Percentiles rank a stretch among this genome's conserved stretches.
phyloP scores from a whole-genome alignment of 2,329 filamentous ascomycete genomes.

The Hymenoscyphus linearis region DNA sequence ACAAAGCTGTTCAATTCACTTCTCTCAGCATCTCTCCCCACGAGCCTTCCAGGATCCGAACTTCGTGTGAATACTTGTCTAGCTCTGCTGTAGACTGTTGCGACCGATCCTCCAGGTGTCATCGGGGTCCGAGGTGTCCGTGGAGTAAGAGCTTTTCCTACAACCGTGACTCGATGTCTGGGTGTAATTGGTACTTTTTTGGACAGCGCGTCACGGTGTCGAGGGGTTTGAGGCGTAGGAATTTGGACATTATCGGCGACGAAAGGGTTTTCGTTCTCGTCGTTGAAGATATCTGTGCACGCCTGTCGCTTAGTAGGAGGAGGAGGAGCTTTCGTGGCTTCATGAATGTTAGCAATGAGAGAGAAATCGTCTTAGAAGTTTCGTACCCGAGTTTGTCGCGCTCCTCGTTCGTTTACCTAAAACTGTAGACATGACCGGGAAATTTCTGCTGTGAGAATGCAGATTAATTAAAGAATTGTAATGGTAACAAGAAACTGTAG shows the following conservation, averaged over 20 bases:
- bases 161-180: slow-evolving; percentile 74
- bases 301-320: slow-evolving; percentile 41
- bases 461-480: background rate
- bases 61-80: slow-evolving; percentile 78
- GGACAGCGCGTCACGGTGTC: slow-evolving; percentile 73
- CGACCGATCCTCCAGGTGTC: slow-evolving; percentile 58
- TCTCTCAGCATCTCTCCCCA: slow-evolving; percentile 43
- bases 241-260: slow-evolving; percentile 44
- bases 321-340: slow-evolving; percentile 23
- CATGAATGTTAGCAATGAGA: slow-evolving; percentile 10
- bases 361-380: slow-evolving; percentile 9
- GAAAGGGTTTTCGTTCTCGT: slow-evolving; percentile 64
- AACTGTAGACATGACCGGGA: slow-evolving; percentile 33
- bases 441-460: slow-evolving; percentile 13
- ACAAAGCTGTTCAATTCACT: slow-evolving; percentile 67
- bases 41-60: slow-evolving; percentile 29
- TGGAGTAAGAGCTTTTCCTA: slow-evolving; percentile 69
- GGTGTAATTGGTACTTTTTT: slow-evolving; percentile 70
- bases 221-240: slow-evolving; percentile 67
- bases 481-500: background rate
- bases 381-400: slow-evolving; percentile 34
- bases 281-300: slow-evolving; percentile 43
- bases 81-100: slow-evolving; percentile 80
- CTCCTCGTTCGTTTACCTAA: slow-evolving; percentile 44
- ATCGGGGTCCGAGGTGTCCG: slow-evolving; percentile 71